Evolutionary conservation across 179 eudicot genomes (phyloP), one percentile per base, ranked within the genome.

Genomic region (Spergularia azorica): DNA sequence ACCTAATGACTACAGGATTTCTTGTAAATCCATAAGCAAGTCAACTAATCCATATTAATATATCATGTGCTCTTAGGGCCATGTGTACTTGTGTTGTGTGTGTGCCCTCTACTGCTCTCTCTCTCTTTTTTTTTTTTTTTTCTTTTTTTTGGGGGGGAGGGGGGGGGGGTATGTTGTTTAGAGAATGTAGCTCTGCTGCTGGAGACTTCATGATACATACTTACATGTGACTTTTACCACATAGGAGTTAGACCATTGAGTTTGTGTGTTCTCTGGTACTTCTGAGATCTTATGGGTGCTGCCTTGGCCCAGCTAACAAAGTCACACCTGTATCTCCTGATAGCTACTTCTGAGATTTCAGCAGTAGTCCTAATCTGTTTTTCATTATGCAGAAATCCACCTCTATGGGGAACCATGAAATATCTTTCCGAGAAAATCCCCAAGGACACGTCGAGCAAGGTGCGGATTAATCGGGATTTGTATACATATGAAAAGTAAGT

Each of bases 341-440:
- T 26, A 26, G 52, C 72, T n/a, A 43, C 17, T 43, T 17, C 9
- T 52, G 43, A 58, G n/a, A 4, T 70, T 39, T 51, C 54, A 63
- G 38, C 41, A 26, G 59, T 59, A 17, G 36, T 56, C 43, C 50
- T 76, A 59, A 79, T 75, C 18, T 14, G 56, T n/a, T 63, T 51
- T 79, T 79, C 64, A 43, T 81, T 59, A 8, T 91, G 86, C 90
- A 96, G 99, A 84, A 94, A 88, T 84, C 96, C 98, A 67, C 97
- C 97, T 70, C 90, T 88, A 38, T 95, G 98, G 99, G 99, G 99
- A 84, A 95, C 97, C 70, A 96, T 96, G 97, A 96, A 96, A 85
- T 94, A 81, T 85, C 93, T 96, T 13, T 84, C 92, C 55, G 99
- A 96, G 81, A 96, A 96, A 80, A 96, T 96, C 67, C 98, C 99